Conservation (phyloP, 176 grass and related monocot genomes). For the Luzula sylvatica region DNA sequence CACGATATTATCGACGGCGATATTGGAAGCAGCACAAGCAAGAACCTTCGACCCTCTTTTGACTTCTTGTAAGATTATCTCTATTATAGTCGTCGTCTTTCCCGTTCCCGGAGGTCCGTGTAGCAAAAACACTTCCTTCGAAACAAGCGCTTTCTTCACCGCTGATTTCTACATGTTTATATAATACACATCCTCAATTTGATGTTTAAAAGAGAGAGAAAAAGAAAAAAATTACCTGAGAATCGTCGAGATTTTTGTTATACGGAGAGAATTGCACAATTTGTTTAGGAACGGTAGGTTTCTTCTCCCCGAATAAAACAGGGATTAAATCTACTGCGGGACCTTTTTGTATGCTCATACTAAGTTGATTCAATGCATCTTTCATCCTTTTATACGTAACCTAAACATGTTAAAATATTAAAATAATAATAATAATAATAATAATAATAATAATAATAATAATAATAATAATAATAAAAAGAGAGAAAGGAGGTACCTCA, state of each 20-base stretch:
- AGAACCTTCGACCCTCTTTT: slow-evolving; percentile 93
- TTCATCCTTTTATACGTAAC: slow-evolving; percentile 94
- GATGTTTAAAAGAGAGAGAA: too few species aligned
- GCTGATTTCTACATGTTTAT: slow-evolving; percentile 59
- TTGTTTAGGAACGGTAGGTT: slow-evolving; percentile 50
- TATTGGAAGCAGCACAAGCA: slow-evolving; percentile 99
- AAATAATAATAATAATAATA: neutral
- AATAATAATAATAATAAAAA: too few species aligned
- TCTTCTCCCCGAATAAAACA: slow-evolving; percentile 88
- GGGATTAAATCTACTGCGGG: slow-evolving; percentile 71
- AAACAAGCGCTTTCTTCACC: slow-evolving; percentile 71
- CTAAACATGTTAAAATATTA: slow-evolving; percentile 27
- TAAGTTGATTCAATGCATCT: slow-evolving; percentile 81
- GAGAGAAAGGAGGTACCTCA: too few species aligned
- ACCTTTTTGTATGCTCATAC: slow-evolving; percentile 59
- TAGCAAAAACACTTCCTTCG: slow-evolving; percentile 92
- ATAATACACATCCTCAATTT: too few species aligned
- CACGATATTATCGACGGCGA: slow-evolving; percentile 97
- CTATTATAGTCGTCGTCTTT: slow-evolving; percentile 93
- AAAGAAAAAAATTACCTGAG: slow-evolving; percentile 42
- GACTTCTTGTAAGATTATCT: slow-evolving; percentile 94
- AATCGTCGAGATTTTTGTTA: slow-evolving; percentile 95
- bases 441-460: slow-evolving; percentile 27
- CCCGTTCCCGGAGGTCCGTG: slow-evolving; percentile 98
- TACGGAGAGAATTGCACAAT: slow-evolving; percentile 60